Evolutionary conservation across 192 early-diverging fungal species (phyloP), one percentile per base, ranked within the genome.

Genomic region (Podila epicladia): DNA sequence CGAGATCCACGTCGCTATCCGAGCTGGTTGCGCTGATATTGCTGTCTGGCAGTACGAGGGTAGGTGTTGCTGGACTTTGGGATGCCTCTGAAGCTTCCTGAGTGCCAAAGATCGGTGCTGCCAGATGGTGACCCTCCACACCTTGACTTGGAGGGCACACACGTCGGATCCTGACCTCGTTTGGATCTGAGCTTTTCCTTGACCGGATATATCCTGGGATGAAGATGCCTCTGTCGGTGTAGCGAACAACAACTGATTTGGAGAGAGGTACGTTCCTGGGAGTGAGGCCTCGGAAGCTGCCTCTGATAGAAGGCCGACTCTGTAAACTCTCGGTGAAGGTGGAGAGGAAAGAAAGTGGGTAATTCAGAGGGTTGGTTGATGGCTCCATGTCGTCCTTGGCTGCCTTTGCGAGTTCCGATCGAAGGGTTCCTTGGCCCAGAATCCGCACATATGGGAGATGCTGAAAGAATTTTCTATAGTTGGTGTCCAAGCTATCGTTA

Each of bases 291-390:
- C 58, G 71, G 29, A 80, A 73, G 33, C 77, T 80, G 31, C 77
- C 77, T 41, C 77, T 71, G 58, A 73, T 72, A 28, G 77, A 72
- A 29, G 77, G 77, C 22, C 77, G 77, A 65, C 71, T 80, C 58
- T 80, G 77, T 1, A 80, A 53, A 73, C 77, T 80, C 66, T 80
- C 77, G 5, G 71, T 48, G 28, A 73, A 80, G 12, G 77, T 80
- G 1, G 77, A 72, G 0, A 80, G 57, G 26, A 65, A 80, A 0
- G 77, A 80, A n/a, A 80, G 58, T 11, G 77, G 77, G 45, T 80
- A 80, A n/a, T 62, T 58, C 32, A 80, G 32, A 2, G 58, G n/a
- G 20, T 65, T 49, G n/a, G 45, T 20, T 2, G 66, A 35, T 35
- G 57, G 8, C 11, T 70, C 74, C n/a, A 65, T 26, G 29, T 77